Conservation (phyloP, 176 grass and related monocot species). For the Leersia perrieri region DNA sequence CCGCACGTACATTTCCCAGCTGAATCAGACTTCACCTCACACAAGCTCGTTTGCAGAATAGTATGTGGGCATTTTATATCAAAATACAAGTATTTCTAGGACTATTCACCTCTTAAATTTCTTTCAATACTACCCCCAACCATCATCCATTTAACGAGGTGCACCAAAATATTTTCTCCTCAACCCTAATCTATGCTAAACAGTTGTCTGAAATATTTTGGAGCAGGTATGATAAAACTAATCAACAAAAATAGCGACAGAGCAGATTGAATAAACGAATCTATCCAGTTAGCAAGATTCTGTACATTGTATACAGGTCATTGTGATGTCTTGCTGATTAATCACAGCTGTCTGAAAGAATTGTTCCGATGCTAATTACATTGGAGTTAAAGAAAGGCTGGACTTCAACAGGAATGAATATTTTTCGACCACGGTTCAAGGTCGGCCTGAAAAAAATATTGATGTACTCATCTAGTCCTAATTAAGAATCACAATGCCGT, state of each 20-base stretch:
- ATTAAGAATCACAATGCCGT: conserved; percentile 30
- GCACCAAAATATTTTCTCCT: too few species aligned
- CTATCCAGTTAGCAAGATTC: conserved; percentile 29
- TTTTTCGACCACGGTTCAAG: conserved; percentile 19
- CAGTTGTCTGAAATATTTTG: too few species aligned
- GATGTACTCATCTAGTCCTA: conserved; percentile 27
- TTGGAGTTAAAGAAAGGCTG: conserved; percentile 28
- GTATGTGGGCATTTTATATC: background rate
- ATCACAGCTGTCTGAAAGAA: conserved; percentile 41
- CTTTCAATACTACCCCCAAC: too few species aligned
- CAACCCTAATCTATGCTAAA: too few species aligned
- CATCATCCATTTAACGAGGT: too few species aligned
- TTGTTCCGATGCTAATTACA: conserved; percentile 55
- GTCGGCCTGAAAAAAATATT: conserved; percentile 10
- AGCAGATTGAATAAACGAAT: conserved; percentile 1
- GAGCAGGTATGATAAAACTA: too few species aligned
- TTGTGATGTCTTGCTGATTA: conserved; percentile 33
- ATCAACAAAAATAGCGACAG: background rate
- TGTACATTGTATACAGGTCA: conserved; percentile 39
- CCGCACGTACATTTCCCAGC: background rate
- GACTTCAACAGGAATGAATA: conserved; percentile 35
- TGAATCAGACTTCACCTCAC: background rate
- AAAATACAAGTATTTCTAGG: too few species aligned
- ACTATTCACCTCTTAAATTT: too few species aligned
- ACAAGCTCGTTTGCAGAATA: background rate